A percentile compares a stretch with the other conserved stretches of the same genome.
Evolutionary conservation across 2,329 filamentous ascomycete species (phyloP).

Genomic region (Colletotrichum chrysophilum): DNA sequence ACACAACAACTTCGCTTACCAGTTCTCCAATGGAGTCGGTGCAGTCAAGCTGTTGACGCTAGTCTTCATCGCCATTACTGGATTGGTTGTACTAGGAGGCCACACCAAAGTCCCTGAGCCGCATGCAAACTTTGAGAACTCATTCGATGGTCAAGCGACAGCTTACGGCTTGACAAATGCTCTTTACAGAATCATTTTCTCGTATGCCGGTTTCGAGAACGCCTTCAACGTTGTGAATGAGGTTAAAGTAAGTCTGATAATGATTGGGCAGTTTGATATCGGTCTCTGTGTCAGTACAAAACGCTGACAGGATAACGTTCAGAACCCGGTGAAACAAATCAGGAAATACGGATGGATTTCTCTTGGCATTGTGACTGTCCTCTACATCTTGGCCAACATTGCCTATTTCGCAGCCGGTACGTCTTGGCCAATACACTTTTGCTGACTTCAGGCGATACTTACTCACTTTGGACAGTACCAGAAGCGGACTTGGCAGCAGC

Average conservation of each 20-base stretch:
- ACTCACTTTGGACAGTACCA: conserved; percentile 38
- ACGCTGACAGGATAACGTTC: accelerated
- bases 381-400: conserved; percentile 65
- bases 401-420: conserved; percentile 60
- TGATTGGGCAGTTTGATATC: too few species aligned
- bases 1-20: conserved; percentile 61
- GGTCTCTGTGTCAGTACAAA: neutral
- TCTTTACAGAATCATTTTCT: conserved; percentile 11
- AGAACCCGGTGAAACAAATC: conserved; percentile 62
- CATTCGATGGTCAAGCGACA: neutral
- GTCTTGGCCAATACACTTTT: neutral
- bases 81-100: neutral
- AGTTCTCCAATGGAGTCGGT: conserved; percentile 60
- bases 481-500: conserved; percentile 56
- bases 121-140: conserved; percentile 36
- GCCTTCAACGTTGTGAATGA: conserved; percentile 68
- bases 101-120: conserved; percentile 32
- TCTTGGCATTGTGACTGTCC: conserved; percentile 52
- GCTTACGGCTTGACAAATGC: conserved; percentile 1
- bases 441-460: too few species aligned
- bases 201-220: conserved; percentile 51
- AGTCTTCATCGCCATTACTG: neutral
- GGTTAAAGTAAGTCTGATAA: conserved; percentile 47
- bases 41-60: conserved; percentile 57
- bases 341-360: conserved; percentile 54